Percentiles rank a stretch among this genome's conserved stretches.
Evolutionary conservation across 2,329 filamentous ascomycete species (phyloP).

Genomic region (Raffaelea ambrosiae): DNA sequence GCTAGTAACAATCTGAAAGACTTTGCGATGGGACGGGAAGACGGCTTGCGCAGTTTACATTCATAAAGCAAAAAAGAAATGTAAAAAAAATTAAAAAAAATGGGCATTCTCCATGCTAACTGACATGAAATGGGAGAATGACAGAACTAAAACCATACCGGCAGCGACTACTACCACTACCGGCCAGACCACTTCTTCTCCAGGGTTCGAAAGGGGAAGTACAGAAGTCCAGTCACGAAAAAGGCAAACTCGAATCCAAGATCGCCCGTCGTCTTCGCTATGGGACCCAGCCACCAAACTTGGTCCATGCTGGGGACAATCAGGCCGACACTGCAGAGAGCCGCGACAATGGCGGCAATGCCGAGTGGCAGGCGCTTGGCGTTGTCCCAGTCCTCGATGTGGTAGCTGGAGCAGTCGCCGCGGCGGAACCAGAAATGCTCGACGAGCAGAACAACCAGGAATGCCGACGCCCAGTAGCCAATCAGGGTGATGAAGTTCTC

Average conservation of each 20-base stretch:
- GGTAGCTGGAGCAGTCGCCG: constrained; percentile 14
- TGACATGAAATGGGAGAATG: no score
- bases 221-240: constrained; percentile 29
- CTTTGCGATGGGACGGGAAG: no score
- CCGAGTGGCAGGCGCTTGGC: constrained; percentile 17
- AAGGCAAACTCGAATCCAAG: constrained; percentile 37
- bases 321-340: constrained; percentile 15
- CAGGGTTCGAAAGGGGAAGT: constrained; percentile 28
- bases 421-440: constrained; percentile 19
- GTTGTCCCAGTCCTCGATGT: constrained; percentile 16
- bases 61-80: no score
- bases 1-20: no score
- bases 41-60: no score
- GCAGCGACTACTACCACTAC: no score
- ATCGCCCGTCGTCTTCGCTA: constrained; percentile 33
- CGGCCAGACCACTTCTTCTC: constrained; percentile 16
- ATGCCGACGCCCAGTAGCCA: constrained; percentile 36
- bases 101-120: no score
- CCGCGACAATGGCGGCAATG: constrained; percentile 16
- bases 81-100: no score
- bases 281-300: constrained; percentile 33
- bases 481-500: constrained; percentile 36
- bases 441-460: constrained; percentile 27
- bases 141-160: no score
- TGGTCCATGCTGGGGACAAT: constrained; percentile 33